phyloP scores from a whole-genome alignment of 2,329 filamentous ascomycete species.

The Fusarium beomiforme region DNA sequence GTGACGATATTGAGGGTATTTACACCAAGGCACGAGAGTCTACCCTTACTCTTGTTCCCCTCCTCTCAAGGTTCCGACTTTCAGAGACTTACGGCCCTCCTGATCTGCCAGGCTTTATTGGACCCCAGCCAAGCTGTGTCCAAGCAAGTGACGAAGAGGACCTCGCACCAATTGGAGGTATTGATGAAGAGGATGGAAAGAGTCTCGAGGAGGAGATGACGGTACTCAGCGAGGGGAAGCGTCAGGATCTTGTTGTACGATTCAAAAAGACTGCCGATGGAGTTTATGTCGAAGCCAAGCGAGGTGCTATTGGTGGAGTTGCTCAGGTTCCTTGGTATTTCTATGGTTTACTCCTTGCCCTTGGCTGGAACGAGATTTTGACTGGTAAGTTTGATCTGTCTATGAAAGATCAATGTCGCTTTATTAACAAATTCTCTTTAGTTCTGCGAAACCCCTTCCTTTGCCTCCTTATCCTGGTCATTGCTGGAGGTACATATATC shows the following conservation, averaged over 20 bases:
- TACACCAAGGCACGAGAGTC: conserved; percentile 94
- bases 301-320: conserved; percentile 94
- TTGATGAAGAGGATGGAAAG: conserved; percentile 95
- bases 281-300: conserved; percentile 97
- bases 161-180: conserved; percentile 85
- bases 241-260: conserved; percentile 88
- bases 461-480: conserved; percentile 86
- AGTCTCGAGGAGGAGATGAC: conserved; percentile 97
- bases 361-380: conserved; percentile 99
- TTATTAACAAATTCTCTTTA: conserved; percentile 50
- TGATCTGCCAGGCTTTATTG: conserved; percentile 86
- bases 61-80: conserved; percentile 86
- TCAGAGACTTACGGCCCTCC: conserved; percentile 78
- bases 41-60: conserved; percentile 88
- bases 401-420: background rate
- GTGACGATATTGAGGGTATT: conserved; percentile 94
- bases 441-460: conserved; percentile 94
- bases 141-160: conserved; percentile 91
- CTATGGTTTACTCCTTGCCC: conserved; percentile 84
- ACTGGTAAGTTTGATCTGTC: conserved; percentile 71
- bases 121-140: conserved; percentile 76
- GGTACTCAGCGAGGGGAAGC: conserved; percentile 88
- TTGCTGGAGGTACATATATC: conserved; percentile 81
- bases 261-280: conserved; percentile 99
- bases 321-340: conserved; percentile 95